Evolutionary conservation across 1,139 yeast genomes (phyloP), one percentile per base, ranked within the genome.

Genomic region (Blastobotrys malaysiensis): DNA sequence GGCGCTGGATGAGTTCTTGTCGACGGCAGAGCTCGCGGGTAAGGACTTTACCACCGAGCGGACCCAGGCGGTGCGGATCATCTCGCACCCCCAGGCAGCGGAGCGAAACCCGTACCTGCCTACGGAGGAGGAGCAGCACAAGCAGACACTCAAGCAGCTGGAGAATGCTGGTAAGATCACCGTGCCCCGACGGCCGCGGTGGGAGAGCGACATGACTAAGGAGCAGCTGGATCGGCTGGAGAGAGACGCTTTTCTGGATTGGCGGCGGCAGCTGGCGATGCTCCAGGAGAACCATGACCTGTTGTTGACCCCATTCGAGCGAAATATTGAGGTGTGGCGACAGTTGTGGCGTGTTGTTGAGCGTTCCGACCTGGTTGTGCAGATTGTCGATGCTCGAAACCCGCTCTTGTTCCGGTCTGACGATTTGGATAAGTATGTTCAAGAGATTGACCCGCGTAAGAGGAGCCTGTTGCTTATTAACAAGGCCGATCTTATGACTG

Each of bases 261-360:
- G 99, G 99, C 82, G 99, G 74, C 79, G 98, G 67, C 83, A 84
- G 48, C 77, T 95, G 59, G 99, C 99, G 0, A 73, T 79, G 48
- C 77, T 95, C 57, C 95, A 95, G 58, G 97, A 93, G 67, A 79
- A 78, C 59, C 82, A 78, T 46, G 97, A 93, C 68, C 76, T 95
- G 63, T 75, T 91, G 59, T 78, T 95, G 69, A 95, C 99, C 0
- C 99, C 99, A 1, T 95, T 93, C 68, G 99, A 95, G 74, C 82
- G 99, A 72, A 95, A 95, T 69, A 77, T 95, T 62, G 97, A 93
- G 75, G 98, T 95, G 57, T 95, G 99, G 99, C 84, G 95, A 69
- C 99, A 95, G 72, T 76, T 95, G 62, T 95, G 99, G 99, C 80
- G 99, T 73, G 99, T 95, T 52, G 89, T 91, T 16, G 99, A 95